A percentile compares a stretch with the other conserved stretches of the same genome.
Conservation (phyloP, 2,329 filamentous ascomycete genomes). For the Neofusicoccum sp. region DNA sequence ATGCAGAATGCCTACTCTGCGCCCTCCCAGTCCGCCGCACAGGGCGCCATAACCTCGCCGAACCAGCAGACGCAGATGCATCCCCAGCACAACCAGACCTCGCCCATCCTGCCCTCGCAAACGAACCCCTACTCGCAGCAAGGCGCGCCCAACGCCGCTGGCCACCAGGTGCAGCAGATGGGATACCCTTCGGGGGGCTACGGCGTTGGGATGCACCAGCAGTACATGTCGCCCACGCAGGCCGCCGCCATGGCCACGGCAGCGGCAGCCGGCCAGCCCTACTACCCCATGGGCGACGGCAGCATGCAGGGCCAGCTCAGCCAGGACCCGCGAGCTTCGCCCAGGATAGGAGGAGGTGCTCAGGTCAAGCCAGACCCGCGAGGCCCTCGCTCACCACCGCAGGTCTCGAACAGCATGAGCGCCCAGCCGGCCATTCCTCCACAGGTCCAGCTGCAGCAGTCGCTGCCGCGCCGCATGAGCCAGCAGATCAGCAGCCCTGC, state of each 20-base stretch:
- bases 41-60: slow-evolving; percentile 64
- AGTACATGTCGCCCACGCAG: slow-evolving; percentile 79
- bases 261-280: slow-evolving; percentile 78
- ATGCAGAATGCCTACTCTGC: slow-evolving; percentile 37
- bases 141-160: slow-evolving; percentile 58
- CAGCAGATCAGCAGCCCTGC: slow-evolving; percentile 42
- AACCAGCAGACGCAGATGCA: slow-evolving; percentile 66
- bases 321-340: slow-evolving; percentile 63
- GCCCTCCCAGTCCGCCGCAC: slow-evolving; percentile 35
- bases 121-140: slow-evolving; percentile 61
- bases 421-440: slow-evolving; percentile 32
- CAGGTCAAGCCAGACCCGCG: slow-evolving; percentile 66
- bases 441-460: slow-evolving; percentile 40
- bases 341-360: slow-evolving; percentile 66
- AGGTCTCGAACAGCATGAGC: slow-evolving; percentile 61
- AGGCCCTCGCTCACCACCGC: slow-evolving; percentile 73
- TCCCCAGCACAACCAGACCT: slow-evolving; percentile 62
- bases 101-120: slow-evolving; percentile 77
- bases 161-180: slow-evolving; percentile 64
- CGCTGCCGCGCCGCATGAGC: slow-evolving; percentile 41
- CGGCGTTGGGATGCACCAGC: slow-evolving; percentile 69
- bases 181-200: slow-evolving; percentile 75
- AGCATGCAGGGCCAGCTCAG: slow-evolving; percentile 60
- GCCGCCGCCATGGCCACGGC: slow-evolving; percentile 93
- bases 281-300: slow-evolving; percentile 71